Evolutionary conservation across 352 stramenopile species (phyloP).

Genomic region (Thalassiosira sp.): DNA sequence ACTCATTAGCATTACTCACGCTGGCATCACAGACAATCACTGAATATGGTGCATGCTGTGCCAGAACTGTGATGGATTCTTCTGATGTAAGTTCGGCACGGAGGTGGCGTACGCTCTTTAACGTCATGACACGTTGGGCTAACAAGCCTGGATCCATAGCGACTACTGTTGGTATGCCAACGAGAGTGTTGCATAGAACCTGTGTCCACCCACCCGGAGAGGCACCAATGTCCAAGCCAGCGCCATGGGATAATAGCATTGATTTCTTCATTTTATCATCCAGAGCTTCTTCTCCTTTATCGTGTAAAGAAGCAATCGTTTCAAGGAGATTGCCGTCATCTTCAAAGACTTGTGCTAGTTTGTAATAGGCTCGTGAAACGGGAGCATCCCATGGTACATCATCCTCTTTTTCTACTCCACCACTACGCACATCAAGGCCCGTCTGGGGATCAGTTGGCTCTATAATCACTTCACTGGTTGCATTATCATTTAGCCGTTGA

Average conservation of each 20-base stretch:
- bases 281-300: not conserved
- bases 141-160: constrained; percentile 46
- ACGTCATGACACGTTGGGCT: constrained; percentile 38
- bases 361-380: constrained; percentile 67
- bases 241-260: constrained; percentile 32
- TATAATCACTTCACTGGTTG: constrained; percentile 48
- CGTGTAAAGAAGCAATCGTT: constrained; percentile 13
- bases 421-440: constrained; percentile 26
- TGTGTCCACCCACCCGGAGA: constrained; percentile 65
- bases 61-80: constrained; percentile 28
- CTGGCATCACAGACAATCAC: constrained; percentile 64
- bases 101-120: constrained; percentile 44
- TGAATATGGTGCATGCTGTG: constrained; percentile 44
- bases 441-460: constrained; percentile 33
- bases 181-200: constrained; percentile 46
- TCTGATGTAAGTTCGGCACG: constrained; percentile 34
- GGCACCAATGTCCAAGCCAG: constrained; percentile 58
- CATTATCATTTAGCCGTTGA: constrained; percentile 57
- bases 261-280: constrained; percentile 3
- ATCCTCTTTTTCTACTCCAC: constrained; percentile 16
- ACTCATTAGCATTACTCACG: constrained; percentile 31
- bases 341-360: constrained; percentile 59
- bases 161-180: constrained; percentile 43
- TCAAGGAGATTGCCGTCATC: constrained; percentile 32
- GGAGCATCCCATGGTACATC: constrained; percentile 27